Evolutionary conservation across 148 eudicot species (phyloP).

Genomic region (Cornus kousa): DNA sequence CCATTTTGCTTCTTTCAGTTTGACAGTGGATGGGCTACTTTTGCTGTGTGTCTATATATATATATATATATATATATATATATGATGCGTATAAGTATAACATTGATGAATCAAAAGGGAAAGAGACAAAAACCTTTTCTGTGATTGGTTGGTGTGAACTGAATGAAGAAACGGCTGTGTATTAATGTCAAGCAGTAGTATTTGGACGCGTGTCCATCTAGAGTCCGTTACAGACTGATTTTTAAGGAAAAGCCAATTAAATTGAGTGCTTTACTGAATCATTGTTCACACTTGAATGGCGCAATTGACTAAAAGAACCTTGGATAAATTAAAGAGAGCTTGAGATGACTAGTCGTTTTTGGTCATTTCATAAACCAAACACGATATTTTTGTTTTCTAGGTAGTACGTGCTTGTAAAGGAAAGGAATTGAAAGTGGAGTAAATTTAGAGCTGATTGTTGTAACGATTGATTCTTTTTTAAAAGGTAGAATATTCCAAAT

Average conservation of each 20-base stretch:
- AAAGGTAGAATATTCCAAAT: too few species aligned
- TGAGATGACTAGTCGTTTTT: background rate
- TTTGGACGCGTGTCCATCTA: background rate
- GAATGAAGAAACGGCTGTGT: background rate
- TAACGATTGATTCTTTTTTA: too few species aligned
- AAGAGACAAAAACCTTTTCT: background rate
- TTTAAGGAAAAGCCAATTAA: background rate
- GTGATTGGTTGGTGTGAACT: background rate
- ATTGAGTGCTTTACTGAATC: background rate
- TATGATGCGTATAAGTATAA: background rate
- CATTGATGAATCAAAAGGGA: background rate
- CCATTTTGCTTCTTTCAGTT: background rate
- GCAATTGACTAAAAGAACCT: background rate
- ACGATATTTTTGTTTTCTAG: background rate
- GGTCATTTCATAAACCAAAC: background rate
- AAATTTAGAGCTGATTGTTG: too few species aligned
- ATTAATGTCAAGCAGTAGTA: background rate
- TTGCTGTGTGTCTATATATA: background rate
- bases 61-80: too few species aligned
- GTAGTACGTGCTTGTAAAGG: constrained; percentile 13
- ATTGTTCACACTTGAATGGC: background rate
- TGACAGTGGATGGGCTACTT: background rate
- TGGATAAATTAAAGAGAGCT: background rate
- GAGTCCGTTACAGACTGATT: background rate
- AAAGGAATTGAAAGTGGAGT: background rate